Conservation (phyloP, 2,329 filamentous ascomycete genomes). For the Camptophora hylomeconis region DNA sequence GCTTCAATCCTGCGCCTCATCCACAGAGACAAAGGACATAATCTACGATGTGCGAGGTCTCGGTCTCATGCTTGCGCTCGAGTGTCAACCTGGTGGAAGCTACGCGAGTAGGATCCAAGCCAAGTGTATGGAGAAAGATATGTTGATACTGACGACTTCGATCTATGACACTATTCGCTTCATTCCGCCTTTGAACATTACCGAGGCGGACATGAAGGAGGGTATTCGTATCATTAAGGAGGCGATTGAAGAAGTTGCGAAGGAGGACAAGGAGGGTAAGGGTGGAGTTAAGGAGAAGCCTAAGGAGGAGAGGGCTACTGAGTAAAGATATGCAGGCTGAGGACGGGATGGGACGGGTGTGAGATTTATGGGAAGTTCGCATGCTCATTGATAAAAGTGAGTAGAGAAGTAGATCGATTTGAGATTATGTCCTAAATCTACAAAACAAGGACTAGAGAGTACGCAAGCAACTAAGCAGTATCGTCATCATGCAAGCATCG, state of each 20-base stretch:
- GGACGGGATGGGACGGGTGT: too few species aligned
- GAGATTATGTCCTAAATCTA: too few species aligned
- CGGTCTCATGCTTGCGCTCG: conserved; percentile 27
- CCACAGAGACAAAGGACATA: conserved; percentile 20
- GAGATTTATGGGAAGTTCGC: too few species aligned
- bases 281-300: too few species aligned
- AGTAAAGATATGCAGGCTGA: too few species aligned
- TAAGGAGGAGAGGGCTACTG: too few species aligned
- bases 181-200: conserved; percentile 27
- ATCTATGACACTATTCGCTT: conserved; percentile 29
- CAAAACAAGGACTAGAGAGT: too few species aligned
- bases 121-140: conserved; percentile 26
- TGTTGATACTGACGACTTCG: conserved; percentile 27
- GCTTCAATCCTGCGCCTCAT: conserved; percentile 15
- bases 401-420: too few species aligned
- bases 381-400: too few species aligned
- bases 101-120: conserved; percentile 25
- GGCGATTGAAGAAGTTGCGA: conserved; percentile 25
- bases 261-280: conserved; percentile 12
- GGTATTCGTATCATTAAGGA: conserved; percentile 24
- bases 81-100: conserved; percentile 22
- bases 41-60: conserved; percentile 26
- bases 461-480: too few species aligned
- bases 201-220: conserved; percentile 25
- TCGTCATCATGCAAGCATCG: too few species aligned